Base-by-base conservation (phyloP, 139 green algal genomes). In the Zygnema cylindricum region DNA sequence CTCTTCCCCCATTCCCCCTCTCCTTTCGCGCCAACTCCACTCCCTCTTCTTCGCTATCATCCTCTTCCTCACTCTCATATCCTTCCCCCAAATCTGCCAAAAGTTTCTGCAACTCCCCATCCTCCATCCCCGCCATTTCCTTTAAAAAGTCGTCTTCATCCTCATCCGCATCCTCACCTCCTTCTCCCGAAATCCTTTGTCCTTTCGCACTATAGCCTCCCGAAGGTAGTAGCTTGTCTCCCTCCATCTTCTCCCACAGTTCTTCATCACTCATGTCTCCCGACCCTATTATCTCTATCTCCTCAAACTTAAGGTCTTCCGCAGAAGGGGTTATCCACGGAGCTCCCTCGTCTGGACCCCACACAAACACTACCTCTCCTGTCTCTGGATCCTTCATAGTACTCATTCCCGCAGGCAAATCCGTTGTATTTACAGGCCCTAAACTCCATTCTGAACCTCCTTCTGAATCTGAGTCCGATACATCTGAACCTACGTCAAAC, bases 221-320 rank as follows among this genome's bases (percentile, higher is more conserved):
- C 35, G 77, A 85, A 22, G 40, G 36, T 43, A 89, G 49, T n/a
- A 55, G 43, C 7, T 63, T 43, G 77, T 89, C 84, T n/a, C 84
- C 84, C 23, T 89, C 84, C 84, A 89, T 40, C 21, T 88, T 30
- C 3, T 89, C 30, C 84, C 84, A 89, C 49, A 76, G 85, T n/a
- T 41, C n/a, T 32, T 89, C 84, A 30, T 89, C 84, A 38, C 76
- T 88, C 76, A 88, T 30, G 22, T 89, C 43, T 21, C 84, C 84
- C 22, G 76, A 55, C 30, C 76, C 33, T 21, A 88, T 43, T 11
- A 49, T 89, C 77, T 38, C 25, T 21, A 76, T 77, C 16, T 33
- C 75, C 77, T 81, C 78, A 42, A 76, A 89, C 25, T 49, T 16
- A 2, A 88, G 84, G 25, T 88, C 84, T 25, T 89, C 39, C 32